These are phyloP conservation scores for Eucalyptus coolabah DNA, from an alignment of 345 rosid species.

Conservation along the genomic window DNA sequence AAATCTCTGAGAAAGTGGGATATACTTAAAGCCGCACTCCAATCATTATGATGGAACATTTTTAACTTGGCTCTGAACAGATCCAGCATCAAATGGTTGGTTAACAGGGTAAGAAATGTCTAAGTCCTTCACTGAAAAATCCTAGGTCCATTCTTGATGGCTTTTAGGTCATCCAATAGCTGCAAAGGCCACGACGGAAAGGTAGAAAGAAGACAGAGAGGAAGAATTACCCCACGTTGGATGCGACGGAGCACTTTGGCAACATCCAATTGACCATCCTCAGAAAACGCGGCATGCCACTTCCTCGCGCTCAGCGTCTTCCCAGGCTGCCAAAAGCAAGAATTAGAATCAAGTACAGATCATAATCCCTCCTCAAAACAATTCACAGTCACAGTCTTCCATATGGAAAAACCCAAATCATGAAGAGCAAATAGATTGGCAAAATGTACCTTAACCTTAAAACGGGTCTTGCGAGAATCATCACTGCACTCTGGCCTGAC, in stretches of 20 bases:
- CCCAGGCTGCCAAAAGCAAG: conserved; percentile 41
- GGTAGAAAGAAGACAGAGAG: not conserved
- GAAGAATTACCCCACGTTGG: conserved; percentile 63
- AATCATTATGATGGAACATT: not conserved
- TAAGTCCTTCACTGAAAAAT: not conserved
- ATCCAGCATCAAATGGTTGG: not conserved
- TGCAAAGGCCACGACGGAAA: not conserved
- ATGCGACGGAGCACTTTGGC: conserved; percentile 79
- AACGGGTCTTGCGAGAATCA: conserved; percentile 63
- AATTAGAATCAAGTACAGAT: not conserved
- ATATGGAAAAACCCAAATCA: not conserved
- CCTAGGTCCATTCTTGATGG: not conserved
- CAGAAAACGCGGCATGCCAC: conserved; percentile 83
- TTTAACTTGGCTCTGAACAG: not conserved
- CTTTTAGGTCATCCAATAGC: not conserved
- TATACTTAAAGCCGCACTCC: not conserved
- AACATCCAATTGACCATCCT: conserved; percentile 80
- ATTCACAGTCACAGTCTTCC: not conserved
- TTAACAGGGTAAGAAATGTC: not conserved
- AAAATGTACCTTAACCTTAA: conserved; percentile 50
- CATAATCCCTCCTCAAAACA: not conserved
- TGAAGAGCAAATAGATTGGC: not conserved
- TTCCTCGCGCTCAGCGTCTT: conserved; percentile 86
- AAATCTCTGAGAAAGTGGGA: not conserved
- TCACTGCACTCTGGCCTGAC: conserved; percentile 55